Percentiles rank a stretch among this genome's conserved stretches.
Conservation (phyloP, 2,329 filamentous ascomycete species). For the Calonectria naviculata region DNA sequence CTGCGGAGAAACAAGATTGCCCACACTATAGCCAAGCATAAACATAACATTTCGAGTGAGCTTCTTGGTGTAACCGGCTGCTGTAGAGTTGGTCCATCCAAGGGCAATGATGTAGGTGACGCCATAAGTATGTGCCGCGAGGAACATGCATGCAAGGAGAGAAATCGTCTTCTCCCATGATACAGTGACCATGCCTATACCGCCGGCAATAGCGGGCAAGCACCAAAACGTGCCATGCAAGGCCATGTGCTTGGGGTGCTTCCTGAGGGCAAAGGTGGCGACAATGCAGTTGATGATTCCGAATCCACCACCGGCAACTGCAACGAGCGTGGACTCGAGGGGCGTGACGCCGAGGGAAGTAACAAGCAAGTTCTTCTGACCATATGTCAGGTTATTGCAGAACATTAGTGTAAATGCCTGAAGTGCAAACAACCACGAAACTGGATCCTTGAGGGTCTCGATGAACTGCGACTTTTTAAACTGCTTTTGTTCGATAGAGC, state of each 20-base stretch:
- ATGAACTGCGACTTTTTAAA: conserved; percentile 46
- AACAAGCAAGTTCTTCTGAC: conserved; percentile 51
- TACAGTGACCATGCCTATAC: conserved; percentile 43
- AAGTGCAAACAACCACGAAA: conserved; percentile 45
- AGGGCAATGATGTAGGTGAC: conserved; percentile 42
- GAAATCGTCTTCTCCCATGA: conserved; percentile 38
- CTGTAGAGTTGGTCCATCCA: conserved; percentile 48
- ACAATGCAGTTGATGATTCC: conserved; percentile 45
- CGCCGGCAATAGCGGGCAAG: conserved; percentile 38
- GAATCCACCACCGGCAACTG: conserved; percentile 50
- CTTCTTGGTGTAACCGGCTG: conserved; percentile 55
- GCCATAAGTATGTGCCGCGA: conserved; percentile 48
- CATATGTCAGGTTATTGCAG: conserved; percentile 52
- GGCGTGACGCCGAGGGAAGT: conserved; percentile 47
- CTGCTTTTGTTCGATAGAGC: conserved; percentile 49
- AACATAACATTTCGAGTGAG: conserved; percentile 54
- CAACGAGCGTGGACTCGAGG: conserved; percentile 52
- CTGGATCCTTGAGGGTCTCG: conserved; percentile 43
- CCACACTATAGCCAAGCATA: conserved; percentile 49
- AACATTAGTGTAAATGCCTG: conserved; percentile 48
- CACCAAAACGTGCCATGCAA: conserved; percentile 43
- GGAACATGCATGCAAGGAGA: conserved; percentile 40
- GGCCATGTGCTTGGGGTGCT: conserved; percentile 45
- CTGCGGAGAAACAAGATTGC: conserved; percentile 50
- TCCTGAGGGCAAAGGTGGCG: conserved; percentile 43